phyloP scores from a whole-genome alignment of 495 filamentous ascomycete species.

The Letharia lupina region DNA sequence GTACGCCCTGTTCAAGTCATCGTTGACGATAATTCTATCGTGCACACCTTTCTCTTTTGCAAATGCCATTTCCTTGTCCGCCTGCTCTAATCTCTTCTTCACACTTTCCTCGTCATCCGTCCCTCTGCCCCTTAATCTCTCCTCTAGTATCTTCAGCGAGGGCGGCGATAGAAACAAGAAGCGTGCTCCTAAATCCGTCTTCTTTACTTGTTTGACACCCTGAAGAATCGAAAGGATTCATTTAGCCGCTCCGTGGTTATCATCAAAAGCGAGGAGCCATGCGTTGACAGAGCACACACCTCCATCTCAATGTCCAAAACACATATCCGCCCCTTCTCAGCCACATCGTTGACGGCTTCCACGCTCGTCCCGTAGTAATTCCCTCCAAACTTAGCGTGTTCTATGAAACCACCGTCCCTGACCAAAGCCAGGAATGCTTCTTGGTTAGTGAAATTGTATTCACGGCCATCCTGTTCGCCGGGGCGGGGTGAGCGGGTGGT shows the following conservation, averaged over 20 bases:
- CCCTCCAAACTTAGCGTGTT: constrained; percentile 78
- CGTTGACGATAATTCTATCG: constrained; percentile 83
- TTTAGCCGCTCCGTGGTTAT: constrained; percentile 2
- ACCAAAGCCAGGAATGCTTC: constrained; percentile 64
- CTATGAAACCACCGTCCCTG: constrained; percentile 67
- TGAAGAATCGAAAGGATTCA: constrained; percentile 22
- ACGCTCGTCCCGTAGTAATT: constrained; percentile 84
- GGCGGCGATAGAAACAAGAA: constrained; percentile 84
- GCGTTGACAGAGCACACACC: constrained; percentile 31
- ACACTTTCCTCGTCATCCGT: constrained; percentile 78
- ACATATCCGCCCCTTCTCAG: constrained; percentile 44
- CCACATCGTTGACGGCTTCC: constrained; percentile 64
- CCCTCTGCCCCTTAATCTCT: constrained; percentile 66
- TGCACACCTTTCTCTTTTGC: constrained; percentile 64
- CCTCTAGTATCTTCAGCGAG: constrained; percentile 62
- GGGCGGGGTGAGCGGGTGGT: constrained; percentile 46
- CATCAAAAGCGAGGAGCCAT: neutral
- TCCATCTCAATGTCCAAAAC: constrained; percentile 87
- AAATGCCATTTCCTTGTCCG: constrained; percentile 74
- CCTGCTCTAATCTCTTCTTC: constrained; percentile 65
- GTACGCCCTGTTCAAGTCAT: constrained; percentile 79
- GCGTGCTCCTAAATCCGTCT: constrained; percentile 63
- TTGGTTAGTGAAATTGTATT: constrained; percentile 73
- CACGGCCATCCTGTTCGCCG: constrained; percentile 64
- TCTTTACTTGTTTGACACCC: constrained; percentile 93